These are phyloP conservation scores for Colletotrichum australisinense DNA, from an alignment of 2,329 filamentous ascomycete species.

Conservation along the genomic window DNA sequence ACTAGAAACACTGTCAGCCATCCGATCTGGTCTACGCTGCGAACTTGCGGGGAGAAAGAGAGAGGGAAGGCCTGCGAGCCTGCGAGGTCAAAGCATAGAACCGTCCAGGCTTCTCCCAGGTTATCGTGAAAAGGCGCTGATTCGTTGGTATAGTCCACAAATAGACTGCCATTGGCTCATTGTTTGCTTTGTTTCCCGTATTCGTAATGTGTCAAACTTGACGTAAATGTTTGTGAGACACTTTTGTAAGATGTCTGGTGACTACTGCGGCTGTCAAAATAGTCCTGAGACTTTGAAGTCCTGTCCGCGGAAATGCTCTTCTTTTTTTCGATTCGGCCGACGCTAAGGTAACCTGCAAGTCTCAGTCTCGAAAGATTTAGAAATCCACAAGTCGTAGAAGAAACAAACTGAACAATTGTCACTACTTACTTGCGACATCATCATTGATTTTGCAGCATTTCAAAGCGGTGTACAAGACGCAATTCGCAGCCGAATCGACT, in stretches of 20 bases:
- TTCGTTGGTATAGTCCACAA: conserved; percentile 5
- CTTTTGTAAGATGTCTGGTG: background rate
- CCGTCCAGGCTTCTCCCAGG: background rate
- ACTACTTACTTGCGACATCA: background rate
- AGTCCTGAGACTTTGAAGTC: background rate
- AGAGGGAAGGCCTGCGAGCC: background rate
- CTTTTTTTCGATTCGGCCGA: background rate
- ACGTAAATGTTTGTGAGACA: background rate
- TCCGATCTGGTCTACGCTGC: background rate
- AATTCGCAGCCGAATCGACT: background rate
- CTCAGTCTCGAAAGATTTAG: background rate
- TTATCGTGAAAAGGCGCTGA: background rate
- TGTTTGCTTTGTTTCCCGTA: background rate
- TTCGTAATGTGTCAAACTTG: background rate
- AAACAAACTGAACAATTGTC: background rate
- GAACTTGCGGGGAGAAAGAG: background rate
- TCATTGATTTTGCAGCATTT: background rate
- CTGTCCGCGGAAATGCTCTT: background rate
- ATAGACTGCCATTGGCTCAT: background rate
- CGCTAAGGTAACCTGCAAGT: background rate
- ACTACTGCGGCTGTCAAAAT: background rate
- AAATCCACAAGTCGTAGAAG: background rate
- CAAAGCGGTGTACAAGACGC: background rate
- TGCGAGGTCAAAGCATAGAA: background rate
- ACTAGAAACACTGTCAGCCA: conserved; percentile 1